Conservation (phyloP, 2,329 filamentous ascomycete species). For the Didymella segeticola region DNA sequence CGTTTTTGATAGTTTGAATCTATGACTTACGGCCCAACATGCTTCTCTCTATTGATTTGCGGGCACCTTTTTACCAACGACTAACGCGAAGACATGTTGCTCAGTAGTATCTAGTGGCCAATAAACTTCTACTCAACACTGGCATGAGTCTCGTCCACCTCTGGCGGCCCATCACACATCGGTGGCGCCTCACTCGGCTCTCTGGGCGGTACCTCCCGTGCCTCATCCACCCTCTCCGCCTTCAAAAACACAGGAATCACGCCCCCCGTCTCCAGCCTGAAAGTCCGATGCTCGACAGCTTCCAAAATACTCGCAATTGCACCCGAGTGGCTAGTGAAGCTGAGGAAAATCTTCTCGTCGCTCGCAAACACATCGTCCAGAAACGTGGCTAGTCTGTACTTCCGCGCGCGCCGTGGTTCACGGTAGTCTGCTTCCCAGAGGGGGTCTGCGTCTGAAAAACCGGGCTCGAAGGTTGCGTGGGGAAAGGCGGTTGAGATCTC, state of each 20-base stretch:
- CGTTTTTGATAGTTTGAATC: constrained; percentile 12
- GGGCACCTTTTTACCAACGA: too few species aligned
- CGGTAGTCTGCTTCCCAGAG: constrained; percentile 56
- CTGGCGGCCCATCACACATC: constrained; percentile 33
- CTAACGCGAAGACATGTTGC: too few species aligned
- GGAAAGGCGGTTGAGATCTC: constrained; percentile 60
- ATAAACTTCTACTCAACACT: neutral
- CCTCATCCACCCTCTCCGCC: constrained; percentile 56
- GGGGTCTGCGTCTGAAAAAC: constrained; percentile 64
- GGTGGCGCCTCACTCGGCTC: constrained; percentile 45
- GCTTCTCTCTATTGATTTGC: neutral
- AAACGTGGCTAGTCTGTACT: constrained; percentile 42
- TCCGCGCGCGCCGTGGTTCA: constrained; percentile 35
- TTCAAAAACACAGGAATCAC: constrained; percentile 72
- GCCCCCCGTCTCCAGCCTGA: constrained; percentile 68
- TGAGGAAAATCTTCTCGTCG: constrained; percentile 56
- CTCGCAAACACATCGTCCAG: constrained; percentile 61
- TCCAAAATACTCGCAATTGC: constrained; percentile 62
- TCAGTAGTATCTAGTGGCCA: too few species aligned
- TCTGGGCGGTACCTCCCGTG: constrained; percentile 32
- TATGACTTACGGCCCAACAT: constrained; percentile 16
- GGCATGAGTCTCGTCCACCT: neutral
- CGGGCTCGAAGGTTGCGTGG: constrained; percentile 62
- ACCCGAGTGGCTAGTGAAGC: constrained; percentile 65
- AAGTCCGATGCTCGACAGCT: constrained; percentile 65